Evolutionary conservation across 306 rosid species (phyloP), one percentile per base, ranked within the genome.

Genomic region (Biancaea sappan): DNA sequence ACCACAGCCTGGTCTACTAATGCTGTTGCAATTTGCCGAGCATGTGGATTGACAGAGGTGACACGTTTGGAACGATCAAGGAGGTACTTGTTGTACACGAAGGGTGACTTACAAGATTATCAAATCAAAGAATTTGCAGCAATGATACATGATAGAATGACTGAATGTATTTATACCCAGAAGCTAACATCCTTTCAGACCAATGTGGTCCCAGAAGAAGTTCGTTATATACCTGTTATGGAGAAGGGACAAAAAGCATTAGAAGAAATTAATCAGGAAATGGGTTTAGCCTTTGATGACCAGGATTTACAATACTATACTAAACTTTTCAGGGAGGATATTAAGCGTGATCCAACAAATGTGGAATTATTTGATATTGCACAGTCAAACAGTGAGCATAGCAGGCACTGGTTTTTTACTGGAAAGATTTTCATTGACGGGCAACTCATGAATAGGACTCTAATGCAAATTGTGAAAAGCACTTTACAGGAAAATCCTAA

Each of bases 251-350:
- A 82, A 64, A 83, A 85, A 47, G 97, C 98, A 29, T 83, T 93
- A 48, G 98, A 91, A 84, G 93, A 93, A 66, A 93, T 91, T 65
- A 93, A 93, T 80, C 73, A 77, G 76, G 82, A 89, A 77, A 87
- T 90, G 97, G 97, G 97, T 51, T 89, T 89, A 25, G 97, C 97
- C 6, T 93, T 93, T 87, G 98, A 90, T 85, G 98, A 93, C 51
- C 96, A 93, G 66, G 98, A 93, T 87, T 66, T 90, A 54, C 85
- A 84, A 28, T 93, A 83, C 82, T 93, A 93, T 80, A 93, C 95
- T 34, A 82, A 78, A 73, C 98, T 93, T 73, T 90, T 90, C 77
- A 80, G 83, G 48, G 95, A 93, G 19, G 97, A 93, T 56, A 88
- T 93, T 47, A 78, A 84, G 84, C 88, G 95, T 35, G 84, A 93